These are phyloP conservation scores for Nakaseomyces nivariensis DNA, from an alignment of 1,139 yeast genomes.

Conservation along the genomic window DNA sequence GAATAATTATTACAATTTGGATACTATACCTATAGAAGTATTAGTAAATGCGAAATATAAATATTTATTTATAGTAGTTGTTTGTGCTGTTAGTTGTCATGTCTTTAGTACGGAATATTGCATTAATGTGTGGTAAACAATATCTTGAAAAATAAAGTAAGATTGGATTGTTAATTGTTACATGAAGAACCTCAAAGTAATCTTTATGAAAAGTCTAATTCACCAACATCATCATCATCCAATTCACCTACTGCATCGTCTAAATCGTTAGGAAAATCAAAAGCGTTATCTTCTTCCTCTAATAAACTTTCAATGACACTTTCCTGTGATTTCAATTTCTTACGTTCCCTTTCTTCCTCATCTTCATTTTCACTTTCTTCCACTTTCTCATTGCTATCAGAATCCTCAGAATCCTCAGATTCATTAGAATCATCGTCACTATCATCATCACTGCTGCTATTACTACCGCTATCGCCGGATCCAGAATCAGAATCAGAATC, in stretches of 20 bases:
- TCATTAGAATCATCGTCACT: constrained; percentile 5
- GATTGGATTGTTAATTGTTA: too few species aligned
- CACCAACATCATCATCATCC: constrained; percentile 1
- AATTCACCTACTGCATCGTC: constrained; percentile 1
- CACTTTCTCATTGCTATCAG: background rate
- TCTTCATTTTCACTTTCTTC: constrained; percentile 7
- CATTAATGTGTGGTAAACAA: too few species aligned
- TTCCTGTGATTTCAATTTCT: constrained; percentile 1
- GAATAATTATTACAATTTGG: constrained; percentile 1
- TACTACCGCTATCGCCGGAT: constrained; percentile 5
- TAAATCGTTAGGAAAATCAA: constrained; percentile 1
- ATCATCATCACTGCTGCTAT: constrained; percentile 4
- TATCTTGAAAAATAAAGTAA: too few species aligned
- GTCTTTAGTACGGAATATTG: too few species aligned
- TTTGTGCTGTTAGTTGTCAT: background rate
- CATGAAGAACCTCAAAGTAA: too few species aligned
- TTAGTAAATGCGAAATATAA: background rate
- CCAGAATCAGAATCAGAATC: constrained; percentile 2
- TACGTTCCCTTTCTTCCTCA: constrained; percentile 5
- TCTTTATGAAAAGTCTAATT: background rate
- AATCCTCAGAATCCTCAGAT: constrained; percentile 7
- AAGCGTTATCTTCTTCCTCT: background rate
- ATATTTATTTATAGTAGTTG: background rate
- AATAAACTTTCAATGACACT: constrained; percentile 1
- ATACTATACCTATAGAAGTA: background rate